Evolutionary conservation across 805 yeast genomes (phyloP).

Genomic region (Pichia eremophila): DNA sequence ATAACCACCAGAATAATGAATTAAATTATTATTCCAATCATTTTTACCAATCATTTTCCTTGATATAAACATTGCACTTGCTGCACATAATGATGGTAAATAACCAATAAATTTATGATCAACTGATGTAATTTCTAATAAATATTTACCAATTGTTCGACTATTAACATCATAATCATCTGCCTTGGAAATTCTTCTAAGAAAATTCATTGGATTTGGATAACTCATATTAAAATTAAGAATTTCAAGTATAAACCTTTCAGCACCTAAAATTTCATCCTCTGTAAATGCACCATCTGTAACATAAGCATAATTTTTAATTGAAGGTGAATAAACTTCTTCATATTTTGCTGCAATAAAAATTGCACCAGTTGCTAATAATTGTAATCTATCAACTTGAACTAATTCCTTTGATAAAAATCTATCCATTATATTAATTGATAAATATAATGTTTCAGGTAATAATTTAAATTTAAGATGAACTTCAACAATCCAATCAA

Average conservation of each 20-base stretch:
- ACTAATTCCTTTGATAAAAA: slow-evolving; percentile 69
- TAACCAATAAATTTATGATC: slow-evolving; percentile 67
- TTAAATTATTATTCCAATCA: slow-evolving; percentile 79
- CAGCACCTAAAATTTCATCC: slow-evolving; percentile 76
- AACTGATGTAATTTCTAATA: slow-evolving; percentile 67
- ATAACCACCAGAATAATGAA: slow-evolving; percentile 89
- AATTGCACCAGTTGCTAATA: slow-evolving; percentile 75
- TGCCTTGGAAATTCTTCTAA: slow-evolving; percentile 82
- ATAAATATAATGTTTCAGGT: slow-evolving; percentile 78
- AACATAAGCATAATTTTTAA: slow-evolving; percentile 75
- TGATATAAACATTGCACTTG: slow-evolving; percentile 79
- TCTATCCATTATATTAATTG: slow-evolving; percentile 81
- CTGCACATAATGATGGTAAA: slow-evolving; percentile 74
- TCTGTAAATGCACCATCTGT: slow-evolving; percentile 80
- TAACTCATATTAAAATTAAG: slow-evolving; percentile 68
- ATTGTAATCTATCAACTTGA: slow-evolving; percentile 70
- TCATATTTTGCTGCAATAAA: slow-evolving; percentile 91
- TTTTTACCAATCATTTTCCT: slow-evolving; percentile 56
- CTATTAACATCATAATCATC: slow-evolving; percentile 81
- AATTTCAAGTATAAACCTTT: slow-evolving; percentile 63
- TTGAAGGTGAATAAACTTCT: slow-evolving; percentile 82
- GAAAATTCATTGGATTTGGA: slow-evolving; percentile 85
- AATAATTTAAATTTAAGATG: slow-evolving; percentile 73
- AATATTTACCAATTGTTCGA: slow-evolving; percentile 76
- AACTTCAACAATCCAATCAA: slow-evolving; percentile 92